phyloP scores from a whole-genome alignment of 148 eudicot genomes.

The Nepenthes mirabilis region DNA sequence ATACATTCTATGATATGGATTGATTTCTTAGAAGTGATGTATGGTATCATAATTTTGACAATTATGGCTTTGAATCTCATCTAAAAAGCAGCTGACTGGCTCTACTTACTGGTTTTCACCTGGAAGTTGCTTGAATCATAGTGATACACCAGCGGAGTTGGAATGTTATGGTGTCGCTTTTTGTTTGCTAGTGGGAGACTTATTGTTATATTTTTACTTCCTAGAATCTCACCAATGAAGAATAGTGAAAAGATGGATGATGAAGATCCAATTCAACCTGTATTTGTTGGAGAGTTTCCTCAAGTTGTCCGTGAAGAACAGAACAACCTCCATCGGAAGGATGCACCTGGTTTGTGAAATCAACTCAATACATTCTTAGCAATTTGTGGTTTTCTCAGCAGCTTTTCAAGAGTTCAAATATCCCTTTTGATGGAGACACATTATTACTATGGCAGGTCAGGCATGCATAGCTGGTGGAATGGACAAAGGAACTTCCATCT shows the following conservation, averaged over 20 bases:
- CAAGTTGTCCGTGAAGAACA: slow-evolving; percentile 81
- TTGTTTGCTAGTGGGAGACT: slow-evolving; percentile 5
- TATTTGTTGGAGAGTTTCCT: slow-evolving; percentile 85
- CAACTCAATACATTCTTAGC: background rate
- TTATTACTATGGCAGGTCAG: slow-evolving; percentile 37
- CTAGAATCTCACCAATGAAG: slow-evolving; percentile 56
- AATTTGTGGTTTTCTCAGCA: background rate
- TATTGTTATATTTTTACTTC: slow-evolving; percentile 5
- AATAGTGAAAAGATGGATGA: slow-evolving; percentile 45
- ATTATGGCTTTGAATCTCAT: too few species aligned
- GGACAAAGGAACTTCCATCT: slow-evolving; percentile 70
- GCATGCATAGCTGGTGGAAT: slow-evolving; percentile 66
- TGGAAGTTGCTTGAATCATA: background rate
- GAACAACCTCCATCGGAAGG: slow-evolving; percentile 28
- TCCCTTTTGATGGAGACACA: background rate
- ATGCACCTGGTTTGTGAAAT: slow-evolving; percentile 39
- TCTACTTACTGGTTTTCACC: background rate
- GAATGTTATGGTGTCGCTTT: background rate
- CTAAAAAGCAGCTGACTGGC: too few species aligned
- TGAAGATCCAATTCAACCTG: slow-evolving; percentile 46
- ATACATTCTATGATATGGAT: too few species aligned
- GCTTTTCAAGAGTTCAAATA: background rate
- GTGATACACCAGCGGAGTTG: background rate
- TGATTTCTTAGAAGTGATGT: too few species aligned
- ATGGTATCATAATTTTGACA: too few species aligned